Percentiles rank a stretch among this genome's conserved stretches.
These are phyloP conservation scores for Hypocreales sp. DNA, from an alignment of 2,329 filamentous ascomycete genomes.

Conservation along the genomic window DNA sequence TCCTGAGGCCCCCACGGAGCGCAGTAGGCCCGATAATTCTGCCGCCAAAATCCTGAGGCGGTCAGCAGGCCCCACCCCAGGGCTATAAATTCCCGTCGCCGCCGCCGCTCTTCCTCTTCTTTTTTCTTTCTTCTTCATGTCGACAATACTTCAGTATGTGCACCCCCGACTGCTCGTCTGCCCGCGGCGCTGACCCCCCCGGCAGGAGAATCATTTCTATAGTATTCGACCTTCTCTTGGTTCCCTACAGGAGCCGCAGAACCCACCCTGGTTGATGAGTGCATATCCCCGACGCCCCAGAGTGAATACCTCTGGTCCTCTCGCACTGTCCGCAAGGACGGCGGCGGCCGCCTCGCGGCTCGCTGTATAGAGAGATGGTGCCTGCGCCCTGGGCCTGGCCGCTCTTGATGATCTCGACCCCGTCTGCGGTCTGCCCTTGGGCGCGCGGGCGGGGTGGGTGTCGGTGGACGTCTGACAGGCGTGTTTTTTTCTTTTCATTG, in stretches of 20 bases:
- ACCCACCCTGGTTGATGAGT: conserved; percentile 90
- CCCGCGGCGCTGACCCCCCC: neutral
- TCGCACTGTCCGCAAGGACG: conserved; percentile 46
- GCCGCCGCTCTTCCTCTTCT: conserved; percentile 16
- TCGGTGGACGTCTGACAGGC: conserved; percentile 84
- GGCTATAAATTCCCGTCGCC: conserved; percentile 23
- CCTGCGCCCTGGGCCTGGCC: conserved; percentile 1
- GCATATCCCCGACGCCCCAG: conserved; percentile 73
- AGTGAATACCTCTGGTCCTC: conserved; percentile 58
- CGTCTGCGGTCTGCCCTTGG: conserved; percentile 56
- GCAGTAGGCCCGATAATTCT: too few relatives aligned
- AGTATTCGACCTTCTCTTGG: conserved; percentile 88
- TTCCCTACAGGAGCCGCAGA: conserved; percentile 87
- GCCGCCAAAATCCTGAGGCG: conserved; percentile 9
- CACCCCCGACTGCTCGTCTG: conserved; percentile 15
- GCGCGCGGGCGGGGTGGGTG: conserved; percentile 64
- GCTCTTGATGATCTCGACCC: conserved; percentile 80
- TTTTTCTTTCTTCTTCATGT: conserved; percentile 40
- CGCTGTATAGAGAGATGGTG: conserved; percentile 63
- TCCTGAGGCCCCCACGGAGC: too few relatives aligned
- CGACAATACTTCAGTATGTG: conserved; percentile 45
- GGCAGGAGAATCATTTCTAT: conserved; percentile 87
- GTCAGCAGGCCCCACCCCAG: conserved; percentile 1
- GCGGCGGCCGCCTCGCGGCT: conserved; percentile 23
- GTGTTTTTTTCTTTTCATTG: conserved; percentile 39